phyloP scores from a whole-genome alignment of 805 yeast species.

The Candida glaebosa region DNA sequence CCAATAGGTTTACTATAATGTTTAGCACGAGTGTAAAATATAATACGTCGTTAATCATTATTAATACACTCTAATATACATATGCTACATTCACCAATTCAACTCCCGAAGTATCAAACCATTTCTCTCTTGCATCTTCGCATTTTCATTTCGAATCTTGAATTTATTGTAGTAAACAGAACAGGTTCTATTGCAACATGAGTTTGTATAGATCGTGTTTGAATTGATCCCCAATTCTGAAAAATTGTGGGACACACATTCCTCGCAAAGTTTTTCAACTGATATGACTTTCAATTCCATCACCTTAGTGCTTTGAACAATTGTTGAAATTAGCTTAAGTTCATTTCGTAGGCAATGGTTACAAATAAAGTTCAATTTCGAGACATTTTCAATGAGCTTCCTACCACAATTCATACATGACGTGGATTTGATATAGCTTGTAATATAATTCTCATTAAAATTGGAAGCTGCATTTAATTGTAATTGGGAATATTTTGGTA shows the following conservation, averaged over 20 bases:
- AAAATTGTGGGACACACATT: constrained; percentile 19
- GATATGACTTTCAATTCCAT: constrained; percentile 17
- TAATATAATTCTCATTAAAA: constrained; percentile 9
- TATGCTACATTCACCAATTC: constrained; percentile 11
- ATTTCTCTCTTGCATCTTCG: constrained; percentile 8
- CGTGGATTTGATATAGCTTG: constrained; percentile 12
- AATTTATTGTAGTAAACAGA: constrained; percentile 54
- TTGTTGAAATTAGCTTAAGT: constrained; percentile 27
- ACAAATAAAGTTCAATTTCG: constrained; percentile 15
- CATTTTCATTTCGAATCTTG: constrained; percentile 32
- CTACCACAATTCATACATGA: constrained; percentile 28
- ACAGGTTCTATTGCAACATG: constrained; percentile 65
- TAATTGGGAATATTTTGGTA: constrained; percentile 42
- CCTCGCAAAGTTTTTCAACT: constrained; percentile 15
- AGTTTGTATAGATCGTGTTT: constrained; percentile 9
- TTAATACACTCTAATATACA: background rate
- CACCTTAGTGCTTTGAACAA: constrained; percentile 22
- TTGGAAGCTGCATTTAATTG: background rate
- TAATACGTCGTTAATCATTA: background rate
- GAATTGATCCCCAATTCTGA: constrained; percentile 10
- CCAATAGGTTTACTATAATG: no score
- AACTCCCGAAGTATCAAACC: constrained; percentile 7
- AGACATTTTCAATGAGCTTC: constrained; percentile 4
- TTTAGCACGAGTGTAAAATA: no score
- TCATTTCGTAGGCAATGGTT: constrained; percentile 25